Conservation (phyloP, 495 filamentous ascomycete genomes). For the Cercophora samala region DNA sequence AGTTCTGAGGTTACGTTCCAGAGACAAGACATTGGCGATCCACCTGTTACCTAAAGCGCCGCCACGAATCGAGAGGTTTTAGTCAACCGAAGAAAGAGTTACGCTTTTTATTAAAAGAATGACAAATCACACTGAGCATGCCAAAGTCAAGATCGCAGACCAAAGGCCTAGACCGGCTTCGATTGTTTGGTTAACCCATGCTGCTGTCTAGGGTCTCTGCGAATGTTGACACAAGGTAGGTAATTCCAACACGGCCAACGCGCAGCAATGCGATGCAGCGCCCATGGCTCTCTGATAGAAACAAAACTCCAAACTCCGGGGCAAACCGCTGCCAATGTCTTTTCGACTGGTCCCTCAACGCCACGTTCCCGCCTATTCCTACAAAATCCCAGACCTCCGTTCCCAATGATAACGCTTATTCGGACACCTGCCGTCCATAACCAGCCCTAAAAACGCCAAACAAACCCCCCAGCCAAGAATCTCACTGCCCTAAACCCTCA, state of each 20-base stretch:
- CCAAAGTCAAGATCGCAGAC: not conserved
- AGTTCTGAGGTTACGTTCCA: not conserved
- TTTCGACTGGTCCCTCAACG: not conserved
- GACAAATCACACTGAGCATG: not conserved
- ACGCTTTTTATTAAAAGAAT: not conserved
- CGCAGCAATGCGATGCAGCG: not conserved
- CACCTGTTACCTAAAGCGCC: not conserved
- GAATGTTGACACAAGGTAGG: not conserved
- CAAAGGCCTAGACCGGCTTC: not conserved
- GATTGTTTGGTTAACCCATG: too few relatives aligned
- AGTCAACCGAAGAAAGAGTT: not conserved
- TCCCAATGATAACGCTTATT: not conserved
- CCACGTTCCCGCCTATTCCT: not conserved
- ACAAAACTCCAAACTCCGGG: not conserved
- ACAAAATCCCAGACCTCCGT: not conserved
- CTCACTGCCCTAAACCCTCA: constrained; percentile 5
- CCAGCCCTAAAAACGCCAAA: not conserved
- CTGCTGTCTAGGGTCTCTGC: not conserved
- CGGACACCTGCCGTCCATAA: not conserved
- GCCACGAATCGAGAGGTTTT: not conserved
- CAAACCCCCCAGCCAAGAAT: not conserved
- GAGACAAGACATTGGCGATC: not conserved
- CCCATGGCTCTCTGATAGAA: not conserved
- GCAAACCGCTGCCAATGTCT: not conserved
- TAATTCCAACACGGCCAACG: not conserved